Evolutionary conservation across 176 grass and related monocot genomes (phyloP), one percentile per base, ranked within the genome.

Genomic region (Microstegium vimineum): DNA sequence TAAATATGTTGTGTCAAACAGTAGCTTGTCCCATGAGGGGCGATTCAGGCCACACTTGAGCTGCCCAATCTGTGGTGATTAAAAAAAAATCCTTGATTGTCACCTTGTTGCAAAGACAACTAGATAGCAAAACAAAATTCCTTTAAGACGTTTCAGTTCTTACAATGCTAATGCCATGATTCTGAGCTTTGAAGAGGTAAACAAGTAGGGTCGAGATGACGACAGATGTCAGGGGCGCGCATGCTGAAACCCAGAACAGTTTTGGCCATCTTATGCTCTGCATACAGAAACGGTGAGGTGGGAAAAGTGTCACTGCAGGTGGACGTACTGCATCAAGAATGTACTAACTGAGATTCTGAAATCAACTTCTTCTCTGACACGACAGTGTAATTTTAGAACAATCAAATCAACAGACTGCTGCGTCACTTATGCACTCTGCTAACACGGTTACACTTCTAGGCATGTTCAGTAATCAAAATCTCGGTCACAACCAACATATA

Each of bases 241-340:
- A 94, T 1, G 93, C 95, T 65, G 95, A 95, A 31, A 98, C 52
- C 95, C 95, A 98, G 72, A 98, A 98, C 31, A 91, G 87, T 45
- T 85, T 93, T 52, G 95, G 92, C 61, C 76, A 88, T 90, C 68
- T 98, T 2, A 88, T 84, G 81, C 92, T 93, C 95, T 95, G 81
- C 62, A 85, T 47, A 22, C 45, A 37, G 18, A 3, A 2, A 74
- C 28, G 31, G 32, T 2, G 49, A 35, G 28, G 13, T n/a, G 5
- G 13, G 31, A 46, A 34, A 22, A 6, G 42, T 33, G 9, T 52
- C 18, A 54, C 18, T 34, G 45, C 1, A 74, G 30, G 34, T 33
- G 46, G 46, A 32, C n/a, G n/a, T n/a, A n/a, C 32, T 73, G 2
- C 5, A 32, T 20, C 23, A 27, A 22, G 1, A 49, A 79, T 33